These are phyloP conservation scores for Raddia guianensis DNA, from an alignment of 176 grass and related monocot genomes.

Conservation along the genomic window DNA sequence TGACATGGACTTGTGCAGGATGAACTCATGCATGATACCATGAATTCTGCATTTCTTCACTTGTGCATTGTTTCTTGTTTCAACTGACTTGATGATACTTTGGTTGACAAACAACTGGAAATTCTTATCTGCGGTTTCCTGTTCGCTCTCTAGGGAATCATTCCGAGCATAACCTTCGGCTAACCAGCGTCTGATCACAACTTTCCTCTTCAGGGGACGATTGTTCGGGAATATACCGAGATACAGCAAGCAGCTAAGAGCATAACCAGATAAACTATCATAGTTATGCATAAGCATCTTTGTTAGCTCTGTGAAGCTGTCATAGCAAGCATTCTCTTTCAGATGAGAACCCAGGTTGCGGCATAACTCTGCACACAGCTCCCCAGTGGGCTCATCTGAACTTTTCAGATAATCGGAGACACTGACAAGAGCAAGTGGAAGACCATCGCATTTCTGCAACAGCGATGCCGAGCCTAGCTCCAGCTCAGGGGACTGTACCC, in stretches of 20 bases:
- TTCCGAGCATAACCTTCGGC: slow-evolving; percentile 44
- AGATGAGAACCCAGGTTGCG: slow-evolving; percentile 32
- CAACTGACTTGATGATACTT: slow-evolving; percentile 19
- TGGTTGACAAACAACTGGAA: slow-evolving; percentile 16
- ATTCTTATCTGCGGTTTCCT: slow-evolving; percentile 32
- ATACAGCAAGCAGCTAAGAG: slow-evolving; percentile 33
- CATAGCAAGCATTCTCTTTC: slow-evolving; percentile 15
- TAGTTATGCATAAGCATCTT: slow-evolving; percentile 37
- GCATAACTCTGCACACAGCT: slow-evolving; percentile 29
- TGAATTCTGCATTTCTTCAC: slow-evolving; percentile 36
- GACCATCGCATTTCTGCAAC: slow-evolving; percentile 41
- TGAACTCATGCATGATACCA: slow-evolving; percentile 44
- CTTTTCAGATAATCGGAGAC: slow-evolving; percentile 35
- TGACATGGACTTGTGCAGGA: slow-evolving; percentile 23
- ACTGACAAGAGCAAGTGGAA: slow-evolving; percentile 43
- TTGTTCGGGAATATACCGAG: slow-evolving; percentile 31
- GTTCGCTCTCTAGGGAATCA: background rate
- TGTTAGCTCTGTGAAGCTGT: slow-evolving; percentile 28
- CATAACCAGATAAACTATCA: slow-evolving; percentile 21
- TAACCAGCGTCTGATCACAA: slow-evolving; percentile 36
- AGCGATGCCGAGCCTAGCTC: background rate
- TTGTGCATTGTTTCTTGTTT: slow-evolving; percentile 31
- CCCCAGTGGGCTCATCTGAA: slow-evolving; percentile 26
- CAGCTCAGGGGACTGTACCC: slow-evolving; percentile 9
- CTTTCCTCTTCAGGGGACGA: slow-evolving; percentile 35